Conservation (phyloP, 164 flowering plant species). For the Annona cherimola region DNA sequence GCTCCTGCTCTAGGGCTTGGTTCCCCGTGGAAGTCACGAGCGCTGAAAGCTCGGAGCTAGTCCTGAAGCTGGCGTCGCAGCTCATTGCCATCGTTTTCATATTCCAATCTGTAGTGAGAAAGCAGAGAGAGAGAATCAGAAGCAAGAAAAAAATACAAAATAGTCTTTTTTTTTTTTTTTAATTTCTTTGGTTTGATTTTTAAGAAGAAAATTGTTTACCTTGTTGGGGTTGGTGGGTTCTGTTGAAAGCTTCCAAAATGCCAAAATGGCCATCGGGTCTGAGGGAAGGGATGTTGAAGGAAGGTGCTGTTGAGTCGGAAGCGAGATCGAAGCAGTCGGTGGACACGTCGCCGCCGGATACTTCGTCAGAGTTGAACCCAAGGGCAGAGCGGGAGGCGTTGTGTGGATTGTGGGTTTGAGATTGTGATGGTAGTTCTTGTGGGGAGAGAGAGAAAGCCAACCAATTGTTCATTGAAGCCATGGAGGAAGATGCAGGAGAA, state of each 20-base stretch:
- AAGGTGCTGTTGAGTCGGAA: slow-evolving; percentile 31
- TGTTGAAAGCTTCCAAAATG: slow-evolving; percentile 51
- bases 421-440: slow-evolving; percentile 35
- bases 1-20: slow-evolving; percentile 32
- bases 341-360: slow-evolving; percentile 1
- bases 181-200: neutral
- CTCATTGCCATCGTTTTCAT: slow-evolving; percentile 21
- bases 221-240: slow-evolving; percentile 52
- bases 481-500: slow-evolving; percentile 4
- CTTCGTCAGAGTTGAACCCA: slow-evolving; percentile 30
- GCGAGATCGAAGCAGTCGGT: slow-evolving; percentile 61
- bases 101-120: slow-evolving; percentile 55
- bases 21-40: slow-evolving; percentile 41
- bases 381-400: slow-evolving; percentile 6
- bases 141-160: neutral
- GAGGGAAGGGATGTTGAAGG: slow-evolving; percentile 21
- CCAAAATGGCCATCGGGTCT: slow-evolving; percentile 38
- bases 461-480: slow-evolving; percentile 87
- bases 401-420: slow-evolving; percentile 29
- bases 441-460: slow-evolving; percentile 85
- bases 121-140: slow-evolving; percentile 7
- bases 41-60: slow-evolving; percentile 35
- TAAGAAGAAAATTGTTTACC: slow-evolving; percentile 25
- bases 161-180: neutral
- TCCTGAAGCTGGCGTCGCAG: slow-evolving; percentile 31